Evolutionary conservation across 2,329 filamentous ascomycete genomes (phyloP).

Genomic region (Xylaria polymorpha): DNA sequence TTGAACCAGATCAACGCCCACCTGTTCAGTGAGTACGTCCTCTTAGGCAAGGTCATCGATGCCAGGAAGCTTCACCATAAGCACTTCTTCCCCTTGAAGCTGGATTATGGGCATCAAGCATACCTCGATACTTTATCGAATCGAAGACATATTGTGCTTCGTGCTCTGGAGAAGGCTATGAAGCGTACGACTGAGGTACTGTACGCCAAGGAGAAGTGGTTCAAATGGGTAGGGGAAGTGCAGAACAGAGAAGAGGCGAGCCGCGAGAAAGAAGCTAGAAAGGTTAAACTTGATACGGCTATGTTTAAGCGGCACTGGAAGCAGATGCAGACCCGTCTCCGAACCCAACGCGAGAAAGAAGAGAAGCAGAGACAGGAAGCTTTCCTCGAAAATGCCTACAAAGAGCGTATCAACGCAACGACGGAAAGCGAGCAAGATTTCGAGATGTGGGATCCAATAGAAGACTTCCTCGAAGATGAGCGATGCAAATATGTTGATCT

Average conservation of each 20-base stretch:
- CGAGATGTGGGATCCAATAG: constrained; percentile 61
- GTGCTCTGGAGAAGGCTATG: constrained; percentile 57
- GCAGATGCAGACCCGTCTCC: constrained; percentile 55
- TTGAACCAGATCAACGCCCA: constrained; percentile 55
- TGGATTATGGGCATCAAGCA: constrained; percentile 51
- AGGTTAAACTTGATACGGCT: constrained; percentile 60
- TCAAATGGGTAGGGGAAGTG: constrained; percentile 57
- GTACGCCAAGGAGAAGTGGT: constrained; percentile 61
- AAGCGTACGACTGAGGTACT: constrained; percentile 57
- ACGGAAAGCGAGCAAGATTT: constrained; percentile 51
- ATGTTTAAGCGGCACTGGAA: constrained; percentile 61
- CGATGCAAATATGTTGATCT: constrained; percentile 57
- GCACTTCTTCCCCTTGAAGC: constrained; percentile 48
- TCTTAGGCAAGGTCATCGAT: constrained; percentile 45
- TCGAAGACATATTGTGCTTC: constrained; percentile 49
- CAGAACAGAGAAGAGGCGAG: constrained; percentile 59
- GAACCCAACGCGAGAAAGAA: constrained; percentile 55
- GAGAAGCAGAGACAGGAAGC: constrained; percentile 57
- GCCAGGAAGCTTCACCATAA: constrained; percentile 47
- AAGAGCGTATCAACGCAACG: constrained; percentile 53
- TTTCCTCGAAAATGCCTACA: constrained; percentile 57
- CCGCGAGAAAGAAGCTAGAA: constrained; percentile 61
- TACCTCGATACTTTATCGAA: constrained; percentile 49
- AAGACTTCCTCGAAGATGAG: constrained; percentile 59
- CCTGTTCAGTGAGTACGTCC: constrained; percentile 52